phyloP scores from a whole-genome alignment of 371 early-diverging fungal species.

The Quaeritorhiza haematococci region DNA sequence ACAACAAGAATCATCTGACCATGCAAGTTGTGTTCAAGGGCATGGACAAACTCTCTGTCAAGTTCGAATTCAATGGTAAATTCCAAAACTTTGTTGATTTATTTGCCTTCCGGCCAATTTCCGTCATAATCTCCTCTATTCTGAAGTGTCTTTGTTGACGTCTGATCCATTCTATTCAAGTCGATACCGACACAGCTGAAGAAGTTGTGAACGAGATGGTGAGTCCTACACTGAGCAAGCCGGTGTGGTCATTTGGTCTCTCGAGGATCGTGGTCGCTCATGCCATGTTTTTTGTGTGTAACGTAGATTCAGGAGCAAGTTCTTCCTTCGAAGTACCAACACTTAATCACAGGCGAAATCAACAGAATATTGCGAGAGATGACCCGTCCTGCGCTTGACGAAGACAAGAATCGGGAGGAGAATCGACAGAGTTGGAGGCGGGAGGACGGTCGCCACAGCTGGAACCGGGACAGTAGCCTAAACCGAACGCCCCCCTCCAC shows the following conservation, averaged over 20 bases:
- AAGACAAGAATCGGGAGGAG: conserved; percentile 30
- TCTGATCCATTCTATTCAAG: conserved; percentile 15
- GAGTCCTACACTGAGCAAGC: not conserved
- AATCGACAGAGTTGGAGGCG: conserved; percentile 20
- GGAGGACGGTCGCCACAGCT: too few relatives aligned
- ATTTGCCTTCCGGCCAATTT: not conserved
- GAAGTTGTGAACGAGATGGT: conserved; percentile 88
- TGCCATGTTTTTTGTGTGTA: not conserved
- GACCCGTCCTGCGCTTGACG: conserved; percentile 20
- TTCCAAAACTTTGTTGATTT: not conserved
- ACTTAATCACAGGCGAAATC: conserved; percentile 76
- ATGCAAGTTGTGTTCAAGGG: conserved; percentile 80
- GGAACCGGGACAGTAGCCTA: too few relatives aligned
- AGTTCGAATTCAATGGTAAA: conserved; percentile 76
- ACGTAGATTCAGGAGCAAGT: conserved; percentile 72
- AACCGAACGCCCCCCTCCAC: too few relatives aligned
- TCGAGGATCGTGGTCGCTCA: not conserved
- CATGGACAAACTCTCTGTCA: conserved; percentile 73
- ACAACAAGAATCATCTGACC: conserved; percentile 58
- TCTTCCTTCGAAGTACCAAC: conserved; percentile 65
- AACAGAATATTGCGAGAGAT: conserved; percentile 78
- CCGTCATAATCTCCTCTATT: not conserved
- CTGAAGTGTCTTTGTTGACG: not conserved
- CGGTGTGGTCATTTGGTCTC: not conserved
- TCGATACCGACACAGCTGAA: conserved; percentile 83